Conservation (phyloP, 768 basidiomycete genomes). For the Tylopilus rubrobrunneus region DNA sequence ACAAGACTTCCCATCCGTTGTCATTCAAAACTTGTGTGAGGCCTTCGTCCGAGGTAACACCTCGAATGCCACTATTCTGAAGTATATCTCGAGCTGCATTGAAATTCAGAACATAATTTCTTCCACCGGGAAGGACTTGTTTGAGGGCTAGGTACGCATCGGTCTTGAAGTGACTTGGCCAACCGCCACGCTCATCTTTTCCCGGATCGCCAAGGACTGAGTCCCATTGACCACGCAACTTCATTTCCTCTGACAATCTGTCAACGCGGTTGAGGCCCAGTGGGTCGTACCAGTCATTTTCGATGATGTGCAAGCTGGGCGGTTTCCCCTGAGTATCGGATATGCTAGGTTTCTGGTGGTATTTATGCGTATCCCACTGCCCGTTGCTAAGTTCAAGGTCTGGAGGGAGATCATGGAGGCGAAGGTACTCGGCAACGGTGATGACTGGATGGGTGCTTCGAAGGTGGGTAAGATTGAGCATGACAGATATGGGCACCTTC, state of each 20-base stretch:
- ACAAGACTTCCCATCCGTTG: slow-evolving; percentile 34
- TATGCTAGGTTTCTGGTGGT: slow-evolving; percentile 29
- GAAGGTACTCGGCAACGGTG: slow-evolving; percentile 41
- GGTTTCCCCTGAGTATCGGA: slow-evolving; percentile 19
- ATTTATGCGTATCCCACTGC: slow-evolving; percentile 35
- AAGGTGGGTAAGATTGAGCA: slow-evolving; percentile 42
- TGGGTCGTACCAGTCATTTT: slow-evolving; percentile 41
- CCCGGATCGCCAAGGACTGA: slow-evolving; percentile 9
- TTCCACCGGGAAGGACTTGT: slow-evolving; percentile 9
- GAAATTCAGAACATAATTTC: slow-evolving; percentile 19
- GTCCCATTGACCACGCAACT: slow-evolving; percentile 31
- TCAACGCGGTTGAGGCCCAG: slow-evolving; percentile 36
- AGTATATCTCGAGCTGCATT: slow-evolving; percentile 23
- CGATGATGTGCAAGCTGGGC: slow-evolving; percentile 33
- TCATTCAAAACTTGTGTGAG: slow-evolving; percentile 28
- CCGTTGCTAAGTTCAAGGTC: slow-evolving; percentile 36
- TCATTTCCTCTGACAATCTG: slow-evolving; percentile 30
- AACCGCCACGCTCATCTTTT: slow-evolving; percentile 18
- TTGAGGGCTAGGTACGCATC: slow-evolving; percentile 19
- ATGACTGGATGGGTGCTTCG: slow-evolving; percentile 37
- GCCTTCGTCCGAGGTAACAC: slow-evolving; percentile 25
- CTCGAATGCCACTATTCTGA: slow-evolving; percentile 8
- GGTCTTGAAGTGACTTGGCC: slow-evolving; percentile 21
- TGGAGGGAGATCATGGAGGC: slow-evolving; percentile 35
- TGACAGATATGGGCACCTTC: slow-evolving; percentile 34